phyloP scores from a whole-genome alignment of 176 grass and related monocot genomes.

The Triticum timopheevii region DNA sequence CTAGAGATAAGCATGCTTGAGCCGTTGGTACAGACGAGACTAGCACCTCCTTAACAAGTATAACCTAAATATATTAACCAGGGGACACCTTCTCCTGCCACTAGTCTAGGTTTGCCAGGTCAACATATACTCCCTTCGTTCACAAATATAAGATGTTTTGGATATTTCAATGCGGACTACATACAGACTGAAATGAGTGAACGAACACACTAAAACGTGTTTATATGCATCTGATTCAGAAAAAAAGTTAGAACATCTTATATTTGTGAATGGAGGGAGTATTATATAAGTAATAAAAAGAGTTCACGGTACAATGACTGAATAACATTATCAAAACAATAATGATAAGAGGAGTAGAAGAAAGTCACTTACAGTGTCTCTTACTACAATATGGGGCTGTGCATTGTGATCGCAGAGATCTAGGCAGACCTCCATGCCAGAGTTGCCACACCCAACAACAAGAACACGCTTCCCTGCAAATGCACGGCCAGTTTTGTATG shows the following conservation, averaged over 20 bases:
- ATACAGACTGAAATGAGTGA: no score
- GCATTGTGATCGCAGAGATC: constrained; percentile 93
- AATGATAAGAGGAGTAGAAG: constrained; percentile 27
- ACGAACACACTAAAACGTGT: no score
- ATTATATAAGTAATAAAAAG: constrained; percentile 9
- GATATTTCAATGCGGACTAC: no score
- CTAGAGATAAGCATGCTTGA: constrained; percentile 23
- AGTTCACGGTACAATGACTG: constrained; percentile 9
- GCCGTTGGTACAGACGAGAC: constrained; percentile 17
- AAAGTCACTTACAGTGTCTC: constrained; percentile 71
- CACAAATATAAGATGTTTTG: no score
- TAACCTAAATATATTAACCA: constrained; percentile 25
- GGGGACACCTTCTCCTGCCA: neutral
- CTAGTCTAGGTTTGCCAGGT: constrained; percentile 13
- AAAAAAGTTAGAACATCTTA: no score
- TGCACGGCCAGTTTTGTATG: constrained; percentile 62
- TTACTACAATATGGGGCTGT: constrained; percentile 71
- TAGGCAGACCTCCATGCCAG: constrained; percentile 97
- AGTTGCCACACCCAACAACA: constrained; percentile 89
- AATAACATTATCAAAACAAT: constrained; percentile 31
- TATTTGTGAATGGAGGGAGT: no score
- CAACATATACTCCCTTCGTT: neutral
- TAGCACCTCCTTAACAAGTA: neutral
- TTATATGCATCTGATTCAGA: no score
- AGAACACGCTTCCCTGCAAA: constrained; percentile 72